Percentiles rank a stretch among this genome's conserved stretches.
Conservation (phyloP, 1,284 basidiomycete genomes). For the Cryptococcus deneoformans region DNA sequence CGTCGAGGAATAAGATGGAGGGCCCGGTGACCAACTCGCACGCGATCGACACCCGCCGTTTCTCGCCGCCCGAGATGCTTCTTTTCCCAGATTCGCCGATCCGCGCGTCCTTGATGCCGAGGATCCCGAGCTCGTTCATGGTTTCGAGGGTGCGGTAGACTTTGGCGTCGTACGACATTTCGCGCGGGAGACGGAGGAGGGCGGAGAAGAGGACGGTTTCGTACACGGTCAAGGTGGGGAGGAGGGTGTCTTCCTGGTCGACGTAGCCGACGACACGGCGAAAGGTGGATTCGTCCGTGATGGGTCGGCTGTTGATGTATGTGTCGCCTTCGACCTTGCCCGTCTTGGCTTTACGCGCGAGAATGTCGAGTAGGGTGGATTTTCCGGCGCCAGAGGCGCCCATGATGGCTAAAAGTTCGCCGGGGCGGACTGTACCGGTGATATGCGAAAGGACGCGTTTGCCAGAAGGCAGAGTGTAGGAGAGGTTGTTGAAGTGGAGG, state of each 20-base stretch:
- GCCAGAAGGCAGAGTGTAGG: conserved; percentile 66
- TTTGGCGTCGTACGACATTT: conserved; percentile 94
- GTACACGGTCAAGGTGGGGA: conserved; percentile 95
- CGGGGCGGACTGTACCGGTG: conserved; percentile 77
- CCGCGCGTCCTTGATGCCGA: conserved; percentile 82
- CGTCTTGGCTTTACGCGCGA: conserved; percentile 83
- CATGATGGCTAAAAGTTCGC: conserved; percentile 91
- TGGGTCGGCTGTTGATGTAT: conserved; percentile 80
- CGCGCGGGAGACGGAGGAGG: conserved; percentile 79
- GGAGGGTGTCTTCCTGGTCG: conserved; percentile 96
- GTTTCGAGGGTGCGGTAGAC: conserved; percentile 92
- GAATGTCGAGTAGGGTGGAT: conserved; percentile 92
- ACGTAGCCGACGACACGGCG: conserved; percentile 88
- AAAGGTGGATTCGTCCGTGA: conserved; percentile 68
- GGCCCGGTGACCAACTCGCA: conserved; percentile 97
- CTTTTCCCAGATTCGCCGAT: conserved; percentile 78
- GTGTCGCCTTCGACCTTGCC: conserved; percentile 72
- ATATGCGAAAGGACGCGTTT: conserved; percentile 74
- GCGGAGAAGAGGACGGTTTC: conserved; percentile 96
- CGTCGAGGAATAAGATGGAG: conserved; percentile 92
- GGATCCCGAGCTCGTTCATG: conserved; percentile 90
- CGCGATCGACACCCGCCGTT: conserved; percentile 93
- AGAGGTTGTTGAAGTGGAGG: conserved; percentile 80
- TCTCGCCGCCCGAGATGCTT: conserved; percentile 94
- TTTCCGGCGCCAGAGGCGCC: conserved; percentile 96